A percentile compares a stretch with the other conserved stretches of the same genome.
phyloP scores from a whole-genome alignment of 2,329 filamentous ascomycete species.

The Xylaria multiplex region DNA sequence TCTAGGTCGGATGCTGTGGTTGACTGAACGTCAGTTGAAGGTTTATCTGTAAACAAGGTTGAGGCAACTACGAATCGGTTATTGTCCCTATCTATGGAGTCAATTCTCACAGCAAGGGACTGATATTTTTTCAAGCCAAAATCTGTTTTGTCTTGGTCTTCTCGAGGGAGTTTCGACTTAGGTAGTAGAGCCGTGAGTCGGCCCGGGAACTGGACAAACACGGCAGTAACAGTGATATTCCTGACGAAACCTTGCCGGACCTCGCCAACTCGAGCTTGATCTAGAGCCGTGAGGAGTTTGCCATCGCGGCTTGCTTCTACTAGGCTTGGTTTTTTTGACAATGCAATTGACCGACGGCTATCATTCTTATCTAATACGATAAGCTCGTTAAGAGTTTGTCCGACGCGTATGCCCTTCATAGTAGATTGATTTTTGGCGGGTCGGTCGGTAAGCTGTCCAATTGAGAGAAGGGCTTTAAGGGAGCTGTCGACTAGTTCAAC shows the following conservation, averaged over 20 bases:
- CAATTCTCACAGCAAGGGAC: slow-evolving; percentile 76
- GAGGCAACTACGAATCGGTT: slow-evolving; percentile 70
- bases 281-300: slow-evolving; percentile 76
- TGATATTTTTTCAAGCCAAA: slow-evolving; percentile 85
- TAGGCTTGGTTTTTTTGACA: slow-evolving; percentile 86
- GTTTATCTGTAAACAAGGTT: slow-evolving; percentile 57
- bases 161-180: slow-evolving; percentile 79
- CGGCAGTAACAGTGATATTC: slow-evolving; percentile 81
- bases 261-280: slow-evolving; percentile 75
- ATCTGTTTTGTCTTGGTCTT: slow-evolving; percentile 71
- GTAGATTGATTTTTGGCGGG: slow-evolving; percentile 77
- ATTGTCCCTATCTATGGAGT: slow-evolving; percentile 75
- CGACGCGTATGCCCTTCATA: slow-evolving; percentile 83
- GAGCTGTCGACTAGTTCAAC: slow-evolving; percentile 79
- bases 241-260: slow-evolving; percentile 82
- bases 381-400: slow-evolving; percentile 83
- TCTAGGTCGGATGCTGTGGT: slow-evolving; percentile 52
- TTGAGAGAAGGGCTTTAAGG: slow-evolving; percentile 79
- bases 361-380: slow-evolving; percentile 88
- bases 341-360: slow-evolving; percentile 75
- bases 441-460: slow-evolving; percentile 86
- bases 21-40: slow-evolving; percentile 49
- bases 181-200: slow-evolving; percentile 81
- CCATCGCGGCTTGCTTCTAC: slow-evolving; percentile 77
- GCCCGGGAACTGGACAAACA: slow-evolving; percentile 89